Conservation (phyloP, 345 rosid species). For the Citrus unshiu region DNA sequence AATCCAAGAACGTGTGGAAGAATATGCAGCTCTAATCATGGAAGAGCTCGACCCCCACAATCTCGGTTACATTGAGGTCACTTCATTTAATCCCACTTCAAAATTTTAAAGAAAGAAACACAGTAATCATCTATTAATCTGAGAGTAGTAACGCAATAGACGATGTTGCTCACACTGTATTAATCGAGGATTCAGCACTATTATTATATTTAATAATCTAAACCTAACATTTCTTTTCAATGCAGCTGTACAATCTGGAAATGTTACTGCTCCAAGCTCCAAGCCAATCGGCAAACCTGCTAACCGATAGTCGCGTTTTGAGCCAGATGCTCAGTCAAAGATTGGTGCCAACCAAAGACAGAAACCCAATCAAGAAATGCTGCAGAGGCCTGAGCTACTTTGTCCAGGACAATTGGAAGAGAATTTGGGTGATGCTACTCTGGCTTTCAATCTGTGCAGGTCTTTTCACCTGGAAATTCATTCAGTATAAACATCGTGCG, state of each 20-base stretch:
- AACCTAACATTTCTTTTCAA: neutral
- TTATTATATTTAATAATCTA: neutral
- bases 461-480: constrained; percentile 77
- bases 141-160: too few species aligned
- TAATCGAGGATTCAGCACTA: too few species aligned
- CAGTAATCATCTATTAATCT: neutral
- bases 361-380: constrained; percentile 50
- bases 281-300: constrained; percentile 38
- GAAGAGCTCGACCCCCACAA: constrained; percentile 77
- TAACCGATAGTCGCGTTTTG: constrained; percentile 48
- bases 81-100: neutral
- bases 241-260: constrained; percentile 69
- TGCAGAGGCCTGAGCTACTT: constrained; percentile 37
- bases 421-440: constrained; percentile 70
- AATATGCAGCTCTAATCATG: constrained; percentile 83
- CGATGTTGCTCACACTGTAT: too few species aligned
- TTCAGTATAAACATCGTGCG: constrained; percentile 53
- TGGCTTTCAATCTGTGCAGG: constrained; percentile 61
- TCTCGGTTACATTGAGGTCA: constrained; percentile 75
- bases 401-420: constrained; percentile 75
- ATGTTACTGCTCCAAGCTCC: constrained; percentile 70
- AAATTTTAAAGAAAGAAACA: neutral
- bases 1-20: constrained; percentile 65
- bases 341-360: constrained; percentile 65
- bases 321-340: constrained; percentile 69